Conservation (phyloP, 257 asterid genomes). For the Mentha longifolia region DNA sequence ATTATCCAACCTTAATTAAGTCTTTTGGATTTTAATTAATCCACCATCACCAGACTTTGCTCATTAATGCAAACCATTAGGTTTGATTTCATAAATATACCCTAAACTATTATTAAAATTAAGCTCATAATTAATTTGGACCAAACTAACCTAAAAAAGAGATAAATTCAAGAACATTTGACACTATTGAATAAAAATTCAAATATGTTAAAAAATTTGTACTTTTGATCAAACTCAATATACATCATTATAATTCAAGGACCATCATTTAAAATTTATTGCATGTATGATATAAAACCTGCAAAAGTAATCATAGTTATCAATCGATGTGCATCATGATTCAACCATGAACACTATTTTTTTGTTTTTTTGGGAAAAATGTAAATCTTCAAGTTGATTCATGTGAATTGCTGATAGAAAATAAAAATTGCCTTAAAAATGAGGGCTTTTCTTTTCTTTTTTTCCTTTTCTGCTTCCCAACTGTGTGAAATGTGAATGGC, state of each 20-base stretch:
- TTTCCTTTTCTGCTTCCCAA: slow-evolving; percentile 40
- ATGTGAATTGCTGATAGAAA: slow-evolving; percentile 28
- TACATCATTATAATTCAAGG: not conserved
- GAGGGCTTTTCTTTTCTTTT: not conserved
- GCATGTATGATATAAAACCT: not conserved
- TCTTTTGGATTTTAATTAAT: not conserved
- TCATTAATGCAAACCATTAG: too few species aligned
- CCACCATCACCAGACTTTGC: not conserved
- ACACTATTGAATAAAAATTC: not conserved
- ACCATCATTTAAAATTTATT: not conserved
- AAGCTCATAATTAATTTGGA: not conserved
- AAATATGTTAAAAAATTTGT: not conserved
- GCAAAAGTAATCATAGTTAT: not conserved
- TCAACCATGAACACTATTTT: not conserved
- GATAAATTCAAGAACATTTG: not conserved
- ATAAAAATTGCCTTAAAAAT: slow-evolving; percentile 2
- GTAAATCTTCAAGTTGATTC: slow-evolving; percentile 31
- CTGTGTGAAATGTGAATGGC: slow-evolving; percentile 29
- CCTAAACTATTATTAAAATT: too few species aligned
- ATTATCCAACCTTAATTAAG: not conserved
- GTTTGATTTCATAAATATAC: too few species aligned
- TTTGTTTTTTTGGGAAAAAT: slow-evolving; percentile 13
- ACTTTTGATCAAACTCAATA: not conserved
- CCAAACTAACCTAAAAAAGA: not conserved
- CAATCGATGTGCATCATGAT: not conserved